These are phyloP conservation scores for Escovopsis sp. DNA, from an alignment of 2,329 filamentous ascomycete species.

Conservation along the genomic window DNA sequence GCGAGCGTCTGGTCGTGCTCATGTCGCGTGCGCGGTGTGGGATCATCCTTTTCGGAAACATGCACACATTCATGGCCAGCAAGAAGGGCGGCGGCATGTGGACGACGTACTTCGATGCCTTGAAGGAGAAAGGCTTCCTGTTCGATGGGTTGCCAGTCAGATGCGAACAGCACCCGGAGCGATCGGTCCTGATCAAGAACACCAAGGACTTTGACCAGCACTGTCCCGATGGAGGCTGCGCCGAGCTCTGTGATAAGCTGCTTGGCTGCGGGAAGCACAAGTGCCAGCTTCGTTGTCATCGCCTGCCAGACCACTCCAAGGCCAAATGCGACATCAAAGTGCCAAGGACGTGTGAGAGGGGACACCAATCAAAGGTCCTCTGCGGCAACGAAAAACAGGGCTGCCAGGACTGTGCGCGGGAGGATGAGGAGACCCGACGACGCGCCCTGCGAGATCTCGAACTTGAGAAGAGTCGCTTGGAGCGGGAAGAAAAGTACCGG, in stretches of 20 bases:
- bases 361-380: constrained; percentile 31
- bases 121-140: constrained; percentile 37
- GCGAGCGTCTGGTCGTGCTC: constrained; percentile 55
- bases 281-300: constrained; percentile 49
- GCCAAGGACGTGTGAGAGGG: constrained; percentile 31
- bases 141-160: constrained; percentile 45
- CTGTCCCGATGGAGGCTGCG: constrained; percentile 58
- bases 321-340: constrained; percentile 21
- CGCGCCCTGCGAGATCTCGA: constrained; percentile 30
- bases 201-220: constrained; percentile 44
- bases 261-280: constrained; percentile 44
- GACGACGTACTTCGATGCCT: constrained; percentile 38
- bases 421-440: constrained; percentile 30
- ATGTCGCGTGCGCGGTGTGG: constrained; percentile 50
- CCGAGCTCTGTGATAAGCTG: constrained; percentile 35
- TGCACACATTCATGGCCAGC: constrained; percentile 48
- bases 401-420: constrained; percentile 38
- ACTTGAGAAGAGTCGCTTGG: constrained; percentile 33
- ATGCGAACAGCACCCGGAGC: constrained; percentile 45
- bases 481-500: constrained; percentile 29
- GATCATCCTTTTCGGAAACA: constrained; percentile 57
- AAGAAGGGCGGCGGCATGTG: constrained; percentile 30
- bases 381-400: constrained; percentile 27
- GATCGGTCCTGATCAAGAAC: constrained; percentile 27
- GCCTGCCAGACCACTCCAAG: constrained; percentile 41